Conservation (phyloP, 75 land plant species). For the Picea glauca region DNA sequence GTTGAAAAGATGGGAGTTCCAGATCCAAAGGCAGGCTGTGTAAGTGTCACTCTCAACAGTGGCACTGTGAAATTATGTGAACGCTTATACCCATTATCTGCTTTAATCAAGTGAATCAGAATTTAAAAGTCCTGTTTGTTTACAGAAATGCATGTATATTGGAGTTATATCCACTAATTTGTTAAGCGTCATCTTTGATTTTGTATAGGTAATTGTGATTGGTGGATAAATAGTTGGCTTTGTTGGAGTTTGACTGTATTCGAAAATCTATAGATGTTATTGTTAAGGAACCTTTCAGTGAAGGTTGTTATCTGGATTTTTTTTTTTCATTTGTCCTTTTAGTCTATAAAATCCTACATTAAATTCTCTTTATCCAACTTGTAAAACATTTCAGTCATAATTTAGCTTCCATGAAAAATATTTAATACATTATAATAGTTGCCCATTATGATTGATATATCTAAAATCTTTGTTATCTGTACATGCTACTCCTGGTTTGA, state of each 20-base stretch:
- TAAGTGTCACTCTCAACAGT: background rate
- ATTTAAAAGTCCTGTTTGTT: background rate
- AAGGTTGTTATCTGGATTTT: conserved; percentile 39
- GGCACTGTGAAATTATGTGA: conserved; percentile 57
- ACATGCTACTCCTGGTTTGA: background rate
- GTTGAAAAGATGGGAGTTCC: conserved; percentile 95
- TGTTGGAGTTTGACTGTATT: conserved; percentile 82
- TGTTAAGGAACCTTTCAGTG: conserved; percentile 49
- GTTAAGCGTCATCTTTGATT: background rate
- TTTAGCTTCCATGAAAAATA: background rate
- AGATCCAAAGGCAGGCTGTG: conserved; percentile 30
- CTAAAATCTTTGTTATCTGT: background rate
- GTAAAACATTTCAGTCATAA: too few relatives aligned
- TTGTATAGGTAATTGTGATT: conserved; percentile 53
- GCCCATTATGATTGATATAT: background rate
- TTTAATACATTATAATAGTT: background rate
- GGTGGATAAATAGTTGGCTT: conserved; percentile 68
- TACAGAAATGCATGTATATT: background rate
- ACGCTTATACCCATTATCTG: background rate
- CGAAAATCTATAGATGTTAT: conserved; percentile 92
- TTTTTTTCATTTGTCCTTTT: too few relatives aligned
- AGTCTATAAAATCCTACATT: too few relatives aligned
- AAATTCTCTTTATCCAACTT: background rate
- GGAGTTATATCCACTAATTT: background rate
- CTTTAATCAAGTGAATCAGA: background rate